phyloP scores from a whole-genome alignment of 805 yeast species.

The Candida caryicola region DNA sequence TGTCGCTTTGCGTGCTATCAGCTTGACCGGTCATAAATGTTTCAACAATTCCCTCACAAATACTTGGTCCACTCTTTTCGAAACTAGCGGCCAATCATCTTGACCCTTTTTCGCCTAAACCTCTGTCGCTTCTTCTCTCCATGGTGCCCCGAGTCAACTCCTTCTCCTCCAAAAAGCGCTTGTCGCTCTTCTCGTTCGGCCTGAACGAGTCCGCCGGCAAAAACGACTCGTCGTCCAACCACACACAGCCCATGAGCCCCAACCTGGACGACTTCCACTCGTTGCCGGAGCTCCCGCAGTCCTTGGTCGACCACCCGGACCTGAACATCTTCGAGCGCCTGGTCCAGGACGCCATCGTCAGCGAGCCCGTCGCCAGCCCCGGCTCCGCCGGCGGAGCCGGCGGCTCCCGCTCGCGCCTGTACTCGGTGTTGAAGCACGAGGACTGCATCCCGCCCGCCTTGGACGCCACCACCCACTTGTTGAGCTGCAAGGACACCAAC shows the following conservation, averaged over 20 bases:
- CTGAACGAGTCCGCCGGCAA: constrained; percentile 8
- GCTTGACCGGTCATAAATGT: neutral
- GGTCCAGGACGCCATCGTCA: constrained; percentile 31
- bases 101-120: too few relatives aligned
- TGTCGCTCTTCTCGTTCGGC: constrained; percentile 25
- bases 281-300: constrained; percentile 10
- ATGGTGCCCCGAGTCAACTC: constrained; percentile 1
- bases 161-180: constrained; percentile 14
- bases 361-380: neutral
- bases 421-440: constrained; percentile 41
- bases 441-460: constrained; percentile 79
- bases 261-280: constrained; percentile 3
- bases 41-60: neutral
- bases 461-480: constrained; percentile 69
- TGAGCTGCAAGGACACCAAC: constrained; percentile 57
- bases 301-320: constrained; percentile 18
- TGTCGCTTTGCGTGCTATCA: too few relatives aligned
- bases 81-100: too few relatives aligned
- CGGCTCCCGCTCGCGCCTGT: constrained; percentile 16
- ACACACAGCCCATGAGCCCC: too few relatives aligned
- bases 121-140: too few relatives aligned
- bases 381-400: neutral
- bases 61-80: neutral
- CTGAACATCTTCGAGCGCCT: constrained; percentile 40
- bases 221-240: constrained; percentile 1